Base-by-base conservation (phyloP, 2,329 filamentous ascomycete genomes). In the Pseudogymnoascus sp. region DNA sequence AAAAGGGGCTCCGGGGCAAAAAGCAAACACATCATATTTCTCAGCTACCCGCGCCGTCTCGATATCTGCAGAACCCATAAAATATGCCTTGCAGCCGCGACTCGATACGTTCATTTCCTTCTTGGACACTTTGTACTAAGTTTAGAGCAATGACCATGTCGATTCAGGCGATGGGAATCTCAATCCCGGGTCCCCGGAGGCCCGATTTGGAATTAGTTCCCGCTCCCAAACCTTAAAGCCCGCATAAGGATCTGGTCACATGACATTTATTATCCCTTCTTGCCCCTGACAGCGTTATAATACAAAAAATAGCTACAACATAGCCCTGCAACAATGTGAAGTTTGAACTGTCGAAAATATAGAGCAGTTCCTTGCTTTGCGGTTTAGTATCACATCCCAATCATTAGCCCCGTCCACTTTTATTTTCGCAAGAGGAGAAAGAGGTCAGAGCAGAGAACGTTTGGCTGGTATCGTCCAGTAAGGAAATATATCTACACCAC, bases 191-290 rank as follows among this genome's bases (percentile, higher is more conserved):
- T 52, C 45, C 45, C 25, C 45, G 45, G 45, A 31, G 45, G 45
- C 45, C 45, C 45, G n/a, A 52, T 31, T 31, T 31, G 45, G 45
- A 11, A 16, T 52, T 52, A 52, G 45, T 52, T 31, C 45, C 45
- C 45, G 45, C 25, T 52, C 45, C 45, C 45, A 52, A 52, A 52
- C 45, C 45, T 52, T 52, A 52, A 52, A 52, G 45, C 25, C 45
- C 45, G 45, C 45, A 52, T 52, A 52, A 52, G 14, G 7, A 52
- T 52, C 45, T 52, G 4, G 25, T 52, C 45, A 52, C 45, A 52
- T 52, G 45, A 52, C 25, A 31, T 31, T 31, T 31, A 4, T 52
- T 18, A n/a, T 16, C 16, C 31, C 16, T 52, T 18, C 45, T 31
- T 52, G 9, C 43, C 43, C 43, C 43, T 52, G 23, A 52, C 23